phyloP scores from a whole-genome alignment of 1,284 basidiomycete genomes.

The Leccinum proliferum region DNA sequence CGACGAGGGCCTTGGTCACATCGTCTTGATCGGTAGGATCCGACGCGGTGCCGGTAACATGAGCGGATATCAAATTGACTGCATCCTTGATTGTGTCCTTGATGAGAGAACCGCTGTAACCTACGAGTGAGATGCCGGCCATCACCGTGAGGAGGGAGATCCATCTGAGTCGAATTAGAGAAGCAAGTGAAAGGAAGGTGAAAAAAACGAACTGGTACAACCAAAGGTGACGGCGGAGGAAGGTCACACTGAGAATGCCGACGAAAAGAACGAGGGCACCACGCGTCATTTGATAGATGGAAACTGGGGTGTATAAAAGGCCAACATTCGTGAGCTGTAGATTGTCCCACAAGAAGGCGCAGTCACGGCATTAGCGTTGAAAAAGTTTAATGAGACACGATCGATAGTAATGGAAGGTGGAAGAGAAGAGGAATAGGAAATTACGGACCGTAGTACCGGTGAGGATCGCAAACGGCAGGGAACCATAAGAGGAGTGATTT shows the following conservation, averaged over 20 bases:
- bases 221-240: conserved; percentile 79
- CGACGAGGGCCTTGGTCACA: conserved; percentile 61
- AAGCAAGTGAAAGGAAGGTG: conserved; percentile 1
- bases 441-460: conserved; percentile 77
- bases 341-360: conserved; percentile 15
- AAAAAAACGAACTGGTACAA: conserved; percentile 63
- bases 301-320: conserved; percentile 92
- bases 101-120: conserved; percentile 84
- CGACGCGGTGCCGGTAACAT: conserved; percentile 18
- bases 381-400: conserved; percentile 7
- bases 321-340: conserved; percentile 90
- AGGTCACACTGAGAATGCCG: conserved; percentile 87
- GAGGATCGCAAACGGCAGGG: conserved; percentile 84
- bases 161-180: conserved; percentile 57
- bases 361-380: conserved; percentile 19
- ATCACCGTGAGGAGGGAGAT: conserved; percentile 88
- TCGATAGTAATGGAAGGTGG: conserved; percentile 9
- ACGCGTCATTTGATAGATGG: conserved; percentile 97
- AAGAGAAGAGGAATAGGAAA: conserved; percentile 11
- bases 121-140: conserved; percentile 86
- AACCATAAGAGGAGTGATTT: conserved; percentile 77
- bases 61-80: conserved; percentile 22
- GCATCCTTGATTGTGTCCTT: conserved; percentile 61
- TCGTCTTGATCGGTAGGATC: conserved; percentile 51
- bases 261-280: conserved; percentile 98